Percentiles rank a stretch among this genome's conserved stretches.
Evolutionary conservation across 768 basidiomycete genomes (phyloP).

Genomic region (Holtermannia corniformis): DNA sequence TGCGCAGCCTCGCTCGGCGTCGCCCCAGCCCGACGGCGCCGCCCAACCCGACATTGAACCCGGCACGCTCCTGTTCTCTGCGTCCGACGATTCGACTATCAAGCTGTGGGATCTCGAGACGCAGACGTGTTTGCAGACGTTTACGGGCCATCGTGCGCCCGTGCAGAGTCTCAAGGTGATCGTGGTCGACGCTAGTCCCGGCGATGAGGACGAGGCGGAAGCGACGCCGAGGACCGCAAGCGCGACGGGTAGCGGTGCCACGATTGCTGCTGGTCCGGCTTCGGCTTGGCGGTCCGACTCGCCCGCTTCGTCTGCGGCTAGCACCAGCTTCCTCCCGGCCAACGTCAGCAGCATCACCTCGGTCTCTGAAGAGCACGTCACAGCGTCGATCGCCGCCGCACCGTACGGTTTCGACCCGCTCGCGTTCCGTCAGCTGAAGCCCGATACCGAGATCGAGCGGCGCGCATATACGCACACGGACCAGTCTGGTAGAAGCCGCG

Average conservation of each 20-base stretch:
- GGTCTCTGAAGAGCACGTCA: slow-evolving; percentile 25
- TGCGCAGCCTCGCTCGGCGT: slow-evolving; percentile 26
- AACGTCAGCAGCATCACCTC: slow-evolving; percentile 4
- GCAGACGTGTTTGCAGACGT: slow-evolving; percentile 69
- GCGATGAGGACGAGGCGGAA: slow-evolving; percentile 1
- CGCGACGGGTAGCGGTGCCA: not conserved
- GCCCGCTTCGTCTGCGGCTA: not conserved
- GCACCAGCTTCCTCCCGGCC: not conserved
- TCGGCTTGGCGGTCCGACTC: not conserved
- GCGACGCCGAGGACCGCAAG: not conserved
- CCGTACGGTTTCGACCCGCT: slow-evolving; percentile 21
- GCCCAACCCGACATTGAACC: slow-evolving; percentile 41
- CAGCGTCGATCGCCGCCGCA: slow-evolving; percentile 12
- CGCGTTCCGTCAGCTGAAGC: slow-evolving; percentile 6
- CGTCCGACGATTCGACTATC: slow-evolving; percentile 88
- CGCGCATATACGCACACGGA: slow-evolving; percentile 22
- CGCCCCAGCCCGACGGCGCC: slow-evolving; percentile 5
- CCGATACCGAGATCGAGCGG: slow-evolving; percentile 14
- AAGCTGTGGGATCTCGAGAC: slow-evolving; percentile 83
- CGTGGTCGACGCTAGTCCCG: slow-evolving; percentile 45
- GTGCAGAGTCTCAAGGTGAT: slow-evolving; percentile 83
- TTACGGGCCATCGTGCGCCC: slow-evolving; percentile 84
- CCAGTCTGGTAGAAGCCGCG: too few relatives aligned
- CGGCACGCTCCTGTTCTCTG: slow-evolving; percentile 95
- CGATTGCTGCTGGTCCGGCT: not conserved